phyloP scores from a whole-genome alignment of 805 yeast species.

The Candida tammaniensis region DNA sequence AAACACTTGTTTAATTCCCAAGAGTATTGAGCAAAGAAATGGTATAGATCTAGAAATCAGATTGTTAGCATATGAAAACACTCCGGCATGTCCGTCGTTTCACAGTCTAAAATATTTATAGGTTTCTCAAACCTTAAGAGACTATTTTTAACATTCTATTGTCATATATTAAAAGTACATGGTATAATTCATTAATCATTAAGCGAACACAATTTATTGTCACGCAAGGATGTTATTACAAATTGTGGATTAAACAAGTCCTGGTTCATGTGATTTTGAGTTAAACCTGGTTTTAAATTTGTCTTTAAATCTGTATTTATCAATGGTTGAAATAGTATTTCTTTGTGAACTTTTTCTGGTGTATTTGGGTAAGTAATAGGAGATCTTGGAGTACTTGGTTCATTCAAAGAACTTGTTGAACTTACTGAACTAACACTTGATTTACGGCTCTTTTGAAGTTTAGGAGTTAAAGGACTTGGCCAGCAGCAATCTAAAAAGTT shows the following conservation, averaged over 20 bases:
- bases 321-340: too few species aligned
- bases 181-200: conserved; percentile 5
- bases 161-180: background rate
- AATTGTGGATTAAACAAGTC: conserved; percentile 15
- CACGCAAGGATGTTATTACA: conserved; percentile 33
- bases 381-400: conserved; percentile 13
- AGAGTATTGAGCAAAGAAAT: too few species aligned
- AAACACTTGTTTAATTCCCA: too few species aligned
- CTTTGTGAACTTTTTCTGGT: too few species aligned
- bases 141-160: conserved; percentile 15
- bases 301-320: conserved; percentile 3
- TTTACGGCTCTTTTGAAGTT: conserved; percentile 7
- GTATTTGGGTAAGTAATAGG: conserved; percentile 12
- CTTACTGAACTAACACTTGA: conserved; percentile 4
- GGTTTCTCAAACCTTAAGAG: too few species aligned
- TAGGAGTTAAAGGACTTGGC: conserved; percentile 13
- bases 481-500: conserved; percentile 45
- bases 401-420: conserved; percentile 4
- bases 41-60: too few species aligned
- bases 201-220: conserved; percentile 8
- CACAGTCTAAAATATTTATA: too few species aligned
- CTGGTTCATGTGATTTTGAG: conserved; percentile 2
- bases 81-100: too few species aligned
- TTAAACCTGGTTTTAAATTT: background rate
- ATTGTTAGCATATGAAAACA: too few species aligned